Evolutionary conservation across 768 basidiomycete species (phyloP), one percentile per base, ranked within the genome.

Genomic region (Ephemerocybe angulata): DNA sequence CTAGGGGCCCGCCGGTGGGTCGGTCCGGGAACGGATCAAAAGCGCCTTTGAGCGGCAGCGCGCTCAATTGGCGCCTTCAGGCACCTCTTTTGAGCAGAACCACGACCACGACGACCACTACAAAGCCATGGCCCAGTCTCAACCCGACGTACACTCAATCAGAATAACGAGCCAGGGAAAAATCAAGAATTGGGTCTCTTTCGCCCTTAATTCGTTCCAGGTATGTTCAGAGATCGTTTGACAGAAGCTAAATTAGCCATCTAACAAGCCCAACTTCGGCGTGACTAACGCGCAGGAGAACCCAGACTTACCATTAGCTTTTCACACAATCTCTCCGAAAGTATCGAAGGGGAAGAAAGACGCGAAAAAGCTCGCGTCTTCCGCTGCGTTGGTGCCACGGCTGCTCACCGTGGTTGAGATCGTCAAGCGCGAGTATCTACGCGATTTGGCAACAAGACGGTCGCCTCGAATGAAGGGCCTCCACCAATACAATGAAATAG

Each of bases 381-480:
- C 70, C 0, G 65, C 72, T 7, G 76, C 55, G n/a, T 31, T 47
- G 7, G 50, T 83, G 4, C 83, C 89, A 0, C 81, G 86, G 0
- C 76, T 95, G 7, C 74, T 94, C 33, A 83, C 86, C 0, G 87
- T 91, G 3, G 85, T 84, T 1, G 92, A 95, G 68, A 89, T 93
- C 53, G 81, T 92, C 62, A 93, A 93, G 63, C 81, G 92, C 25
- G 88, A 92, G 64, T 92, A 84, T 63, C 57, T 89, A 52, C 83
- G 83, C 53, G 65, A 64, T 15, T 71, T 86, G 5, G 77, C 77
- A 38, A 59, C 67, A 19, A 77, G 70, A 12, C 67, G 62, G 31
- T 75, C 73, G 2, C 66, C 68, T n/a, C 72, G 73, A 41, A 64
- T 72, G 25, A 66, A 68, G 3, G 89, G 89, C 3, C 67, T 92